Percentiles rank a stretch among this genome's conserved stretches.
Conservation (phyloP, 163 green algal species). For the Volvox carteri region DNA sequence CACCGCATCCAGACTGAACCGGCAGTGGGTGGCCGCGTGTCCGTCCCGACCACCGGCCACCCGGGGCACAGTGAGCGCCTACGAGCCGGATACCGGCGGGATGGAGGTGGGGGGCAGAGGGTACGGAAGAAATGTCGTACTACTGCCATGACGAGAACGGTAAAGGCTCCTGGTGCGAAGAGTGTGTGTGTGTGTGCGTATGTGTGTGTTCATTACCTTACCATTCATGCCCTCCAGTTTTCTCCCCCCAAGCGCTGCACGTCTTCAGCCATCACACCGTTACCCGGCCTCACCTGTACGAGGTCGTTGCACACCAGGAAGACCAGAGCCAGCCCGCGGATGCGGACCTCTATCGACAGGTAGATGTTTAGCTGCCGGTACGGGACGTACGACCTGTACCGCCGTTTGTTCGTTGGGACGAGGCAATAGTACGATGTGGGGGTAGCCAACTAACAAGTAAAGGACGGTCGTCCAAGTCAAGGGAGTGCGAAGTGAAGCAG, state of each 20-base stretch:
- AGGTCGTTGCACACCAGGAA: conserved; percentile 35
- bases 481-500: no score
- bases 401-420: background rate
- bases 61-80: conserved; percentile 11
- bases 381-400: conserved; percentile 35
- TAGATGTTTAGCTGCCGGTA: conserved; percentile 49
- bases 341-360: conserved; percentile 25
- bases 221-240: no score
- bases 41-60: background rate
- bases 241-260: no score
- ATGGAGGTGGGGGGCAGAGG: background rate
- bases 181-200: no score
- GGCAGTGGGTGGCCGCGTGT: background rate
- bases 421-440: no score
- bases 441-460: no score
- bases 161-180: no score
- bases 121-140: no score
- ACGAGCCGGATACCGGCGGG: background rate
- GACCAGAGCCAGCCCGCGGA: background rate
- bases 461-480: no score
- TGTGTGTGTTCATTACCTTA: no score
- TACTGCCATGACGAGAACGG: no score
- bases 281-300: conserved; percentile 1
- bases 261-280: no score
- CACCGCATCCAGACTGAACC: conserved; percentile 15